Evolutionary conservation across 2,329 filamentous ascomycete genomes (phyloP).

Genomic region (Botrytis squamosa): DNA sequence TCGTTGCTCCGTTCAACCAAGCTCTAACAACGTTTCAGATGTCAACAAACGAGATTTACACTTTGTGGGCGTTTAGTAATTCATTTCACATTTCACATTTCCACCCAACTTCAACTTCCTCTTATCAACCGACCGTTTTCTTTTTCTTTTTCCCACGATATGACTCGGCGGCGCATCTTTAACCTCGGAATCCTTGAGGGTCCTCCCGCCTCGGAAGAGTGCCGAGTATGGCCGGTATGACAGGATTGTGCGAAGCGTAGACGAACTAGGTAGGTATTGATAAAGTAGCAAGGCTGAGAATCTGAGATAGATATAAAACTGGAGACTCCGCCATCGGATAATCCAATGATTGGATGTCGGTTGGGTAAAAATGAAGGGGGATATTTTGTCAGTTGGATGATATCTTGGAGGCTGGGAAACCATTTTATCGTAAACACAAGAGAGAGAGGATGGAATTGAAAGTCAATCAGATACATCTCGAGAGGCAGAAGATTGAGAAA

Average conservation of each 20-base stretch:
- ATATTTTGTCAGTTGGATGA: neutral
- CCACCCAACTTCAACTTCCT: neutral
- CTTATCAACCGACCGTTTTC: constrained; percentile 5
- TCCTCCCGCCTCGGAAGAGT: constrained; percentile 4
- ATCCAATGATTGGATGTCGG: constrained; percentile 13
- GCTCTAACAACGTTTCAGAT: neutral
- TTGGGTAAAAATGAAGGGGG: neutral
- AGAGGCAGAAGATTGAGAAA: neutral
- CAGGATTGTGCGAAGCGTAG: neutral
- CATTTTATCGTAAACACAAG: neutral
- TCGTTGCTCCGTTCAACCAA: neutral
- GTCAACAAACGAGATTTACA: constrained; percentile 12
- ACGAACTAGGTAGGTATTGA: neutral
- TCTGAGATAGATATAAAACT: constrained; percentile 1
- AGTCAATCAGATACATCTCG: neutral
- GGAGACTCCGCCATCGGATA: constrained; percentile 14
- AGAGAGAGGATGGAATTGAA: neutral
- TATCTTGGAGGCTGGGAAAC: constrained; percentile 14
- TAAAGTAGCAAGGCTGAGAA: constrained; percentile 8
- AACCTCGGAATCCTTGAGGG: constrained; percentile 5
- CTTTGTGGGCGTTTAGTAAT: neutral
- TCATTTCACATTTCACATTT: neutral
- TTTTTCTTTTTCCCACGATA: neutral
- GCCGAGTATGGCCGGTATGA: neutral
- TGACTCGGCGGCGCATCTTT: neutral